Evolutionary conservation across 495 filamentous ascomycete species (phyloP), one percentile per base, ranked within the genome.

Genomic region (Hypoxylon perforatum): DNA sequence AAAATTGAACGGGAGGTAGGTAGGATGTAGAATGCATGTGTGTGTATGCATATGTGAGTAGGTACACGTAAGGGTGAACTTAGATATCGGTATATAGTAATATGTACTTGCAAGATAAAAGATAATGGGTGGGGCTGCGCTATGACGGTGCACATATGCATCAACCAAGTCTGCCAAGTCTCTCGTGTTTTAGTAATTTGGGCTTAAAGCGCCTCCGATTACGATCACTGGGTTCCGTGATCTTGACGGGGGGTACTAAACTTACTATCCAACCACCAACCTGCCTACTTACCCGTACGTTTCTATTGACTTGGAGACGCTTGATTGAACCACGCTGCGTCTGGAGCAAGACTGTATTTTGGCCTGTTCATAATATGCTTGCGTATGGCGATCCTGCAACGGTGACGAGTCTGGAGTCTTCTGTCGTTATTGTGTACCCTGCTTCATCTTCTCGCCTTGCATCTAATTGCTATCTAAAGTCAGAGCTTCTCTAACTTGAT

Each of bases 331-430:
- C 45, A 12, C 36, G 35, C 59, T 50, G 53, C 15, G 36, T 62
- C 45, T 42, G 58, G 33, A 59, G 38, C 65, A 63, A 48, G 39
- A 55, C 49, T 1, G 18, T 36, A n/a, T 62, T 42, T 25, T 10
- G 45, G 30, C 46, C 19, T 25, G 28, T 54, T 28, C 46, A 15
- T 61, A 65, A 56, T 23, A 61, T 65, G 66, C 46, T 65, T 54
- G 61, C 45, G 46, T 69, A 65, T 61, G 57, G 66, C 57, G 44
- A 61, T 28, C 35, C 63, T 41, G 60, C 56, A 55, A 50, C 49
- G 47, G 47, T 59, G 57, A 65, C 53, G 52, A 64, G 45, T 59
- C 51, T 46, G 57, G 52, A 69, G 44, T 39, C 50, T 54, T 46
- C 30, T 69, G 23, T 60, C 18, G 41, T 52, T 38, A 12, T 64